phyloP scores from a whole-genome alignment of 1,284 basidiomycete species.

The Cystobasidiaceae sp. region DNA sequence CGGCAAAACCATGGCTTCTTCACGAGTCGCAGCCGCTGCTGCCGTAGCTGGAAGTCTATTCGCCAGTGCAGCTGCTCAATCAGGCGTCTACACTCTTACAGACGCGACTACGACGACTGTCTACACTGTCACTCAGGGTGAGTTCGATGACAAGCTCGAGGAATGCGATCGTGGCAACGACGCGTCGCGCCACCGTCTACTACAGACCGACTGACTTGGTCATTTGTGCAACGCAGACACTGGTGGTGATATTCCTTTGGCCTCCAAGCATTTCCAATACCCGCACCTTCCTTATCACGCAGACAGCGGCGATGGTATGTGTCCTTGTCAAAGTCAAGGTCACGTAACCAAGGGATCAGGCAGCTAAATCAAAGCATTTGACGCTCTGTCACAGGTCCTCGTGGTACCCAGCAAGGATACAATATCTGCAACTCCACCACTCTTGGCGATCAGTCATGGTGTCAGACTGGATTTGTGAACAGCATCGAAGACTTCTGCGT shows the following conservation, averaged over 20 bases:
- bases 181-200: neutral
- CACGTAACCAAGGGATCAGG: neutral
- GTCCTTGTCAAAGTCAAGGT: neutral
- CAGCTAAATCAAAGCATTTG: neutral
- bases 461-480: constrained; percentile 54
- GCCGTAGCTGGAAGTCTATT: neutral
- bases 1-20: neutral
- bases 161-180: neutral
- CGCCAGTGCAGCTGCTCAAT: neutral
- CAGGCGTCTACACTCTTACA: neutral
- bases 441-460: constrained; percentile 55
- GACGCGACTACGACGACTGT: neutral
- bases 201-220: neutral
- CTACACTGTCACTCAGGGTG: constrained; percentile 26
- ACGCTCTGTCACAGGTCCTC: neutral
- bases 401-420: constrained; percentile 29
- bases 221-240: constrained; percentile 1
- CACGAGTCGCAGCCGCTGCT: neutral
- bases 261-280: constrained; percentile 33
- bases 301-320: constrained; percentile 30
- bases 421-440: constrained; percentile 61
- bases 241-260: constrained; percentile 32
- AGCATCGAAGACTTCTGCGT: constrained; percentile 34
- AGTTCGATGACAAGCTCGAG: neutral
- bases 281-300: constrained; percentile 35